Conservation (phyloP, 129 eudicot genomes). For the Flaveria linearis region DNA sequence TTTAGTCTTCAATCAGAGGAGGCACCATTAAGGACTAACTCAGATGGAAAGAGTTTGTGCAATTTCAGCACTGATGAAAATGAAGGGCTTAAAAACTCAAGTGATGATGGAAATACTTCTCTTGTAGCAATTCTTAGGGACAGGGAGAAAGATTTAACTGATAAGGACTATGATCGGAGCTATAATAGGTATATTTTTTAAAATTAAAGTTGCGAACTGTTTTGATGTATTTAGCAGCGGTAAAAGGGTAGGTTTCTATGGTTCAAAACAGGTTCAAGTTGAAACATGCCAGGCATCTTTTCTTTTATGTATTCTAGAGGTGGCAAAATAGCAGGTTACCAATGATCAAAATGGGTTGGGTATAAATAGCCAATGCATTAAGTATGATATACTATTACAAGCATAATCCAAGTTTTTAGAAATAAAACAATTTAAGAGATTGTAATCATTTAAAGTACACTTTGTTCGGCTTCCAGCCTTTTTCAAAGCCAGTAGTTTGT, state of each 20-base stretch:
- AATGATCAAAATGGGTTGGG: too few species aligned
- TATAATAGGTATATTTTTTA: conserved; percentile 66
- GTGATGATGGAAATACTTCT: conserved; percentile 40
- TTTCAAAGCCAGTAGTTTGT: neutral
- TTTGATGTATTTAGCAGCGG: neutral
- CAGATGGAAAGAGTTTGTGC: conserved; percentile 22
- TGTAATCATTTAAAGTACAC: neutral
- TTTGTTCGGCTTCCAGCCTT: neutral
- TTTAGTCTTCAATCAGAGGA: conserved; percentile 61
- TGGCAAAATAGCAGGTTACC: too few species aligned
- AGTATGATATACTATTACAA: conserved; percentile 1
- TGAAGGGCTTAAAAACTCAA: conserved; percentile 47
- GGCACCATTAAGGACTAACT: neutral
- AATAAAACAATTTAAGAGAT: neutral
- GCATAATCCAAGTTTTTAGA: neutral
- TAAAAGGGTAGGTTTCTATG: neutral
- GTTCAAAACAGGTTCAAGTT: neutral
- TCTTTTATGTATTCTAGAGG: neutral
- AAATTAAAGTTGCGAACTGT: neutral
- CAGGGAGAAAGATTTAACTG: conserved; percentile 88
- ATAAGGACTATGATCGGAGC: conserved; percentile 95
- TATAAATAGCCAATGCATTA: neutral
- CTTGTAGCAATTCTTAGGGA: conserved; percentile 92
- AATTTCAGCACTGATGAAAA: conserved; percentile 42
- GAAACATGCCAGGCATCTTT: neutral